Percentiles rank a stretch among this genome's conserved stretches.
Conservation (phyloP, 345 rosid species). For the Eucalyptus brandiana region DNA sequence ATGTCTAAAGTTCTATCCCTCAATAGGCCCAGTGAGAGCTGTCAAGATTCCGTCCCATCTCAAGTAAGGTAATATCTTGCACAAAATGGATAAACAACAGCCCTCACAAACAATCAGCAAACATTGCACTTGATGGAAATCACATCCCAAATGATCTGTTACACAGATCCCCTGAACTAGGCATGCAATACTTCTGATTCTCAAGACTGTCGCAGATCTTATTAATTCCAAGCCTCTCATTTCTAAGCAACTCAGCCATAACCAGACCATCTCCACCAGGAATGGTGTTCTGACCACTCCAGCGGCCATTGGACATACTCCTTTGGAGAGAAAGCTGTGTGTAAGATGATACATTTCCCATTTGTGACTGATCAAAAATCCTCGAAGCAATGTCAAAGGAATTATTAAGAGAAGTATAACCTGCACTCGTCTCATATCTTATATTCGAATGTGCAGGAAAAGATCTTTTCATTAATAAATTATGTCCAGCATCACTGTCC, state of each 20-base stretch:
- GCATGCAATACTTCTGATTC: constrained; percentile 48
- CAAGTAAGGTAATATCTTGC: background rate
- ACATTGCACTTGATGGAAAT: background rate
- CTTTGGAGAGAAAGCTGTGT: constrained; percentile 48
- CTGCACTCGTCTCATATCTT: constrained; percentile 40
- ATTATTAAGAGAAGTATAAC: constrained; percentile 37
- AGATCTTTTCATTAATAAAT: constrained; percentile 58
- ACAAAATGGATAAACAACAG: background rate
- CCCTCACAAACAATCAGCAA: background rate
- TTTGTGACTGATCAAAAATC: constrained; percentile 51
- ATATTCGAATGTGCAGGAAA: constrained; percentile 40
- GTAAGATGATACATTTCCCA: constrained; percentile 30
- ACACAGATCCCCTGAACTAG: constrained; percentile 58
- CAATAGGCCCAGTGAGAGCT: background rate
- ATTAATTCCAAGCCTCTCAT: constrained; percentile 50
- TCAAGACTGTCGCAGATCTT: constrained; percentile 58
- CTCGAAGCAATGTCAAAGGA: constrained; percentile 47
- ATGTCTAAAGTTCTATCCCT: background rate
- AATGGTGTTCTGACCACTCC: constrained; percentile 72
- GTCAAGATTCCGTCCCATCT: background rate
- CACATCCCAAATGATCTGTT: constrained; percentile 68
- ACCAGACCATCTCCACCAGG: constrained; percentile 45
- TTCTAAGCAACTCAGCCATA: constrained; percentile 61
- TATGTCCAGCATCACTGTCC: constrained; percentile 58
- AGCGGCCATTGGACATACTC: constrained; percentile 52